A percentile compares a stretch with the other conserved stretches of the same genome.
These are phyloP conservation scores for Collariella sp. DNA, from an alignment of 495 filamentous ascomycete genomes.

Conservation along the genomic window DNA sequence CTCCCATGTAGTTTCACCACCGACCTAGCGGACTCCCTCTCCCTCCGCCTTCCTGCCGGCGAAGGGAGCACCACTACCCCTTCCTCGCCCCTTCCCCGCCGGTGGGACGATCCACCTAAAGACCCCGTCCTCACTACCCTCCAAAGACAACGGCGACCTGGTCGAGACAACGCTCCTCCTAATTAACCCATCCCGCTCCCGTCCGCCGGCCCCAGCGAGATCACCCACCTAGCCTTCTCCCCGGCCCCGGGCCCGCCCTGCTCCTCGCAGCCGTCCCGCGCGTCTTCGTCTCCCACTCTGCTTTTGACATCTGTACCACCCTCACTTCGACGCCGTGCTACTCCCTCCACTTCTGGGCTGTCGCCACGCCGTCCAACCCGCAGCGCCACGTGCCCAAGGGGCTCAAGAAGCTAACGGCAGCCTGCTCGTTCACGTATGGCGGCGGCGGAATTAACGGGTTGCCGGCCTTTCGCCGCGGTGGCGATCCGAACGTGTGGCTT, in stretches of 20 bases:
- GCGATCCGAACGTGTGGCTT: too few species aligned
- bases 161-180: constrained; percentile 17
- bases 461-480: too few species aligned
- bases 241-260: constrained; percentile 10
- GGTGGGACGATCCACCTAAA: constrained; percentile 25
- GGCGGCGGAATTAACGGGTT: too few species aligned
- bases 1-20: background rate
- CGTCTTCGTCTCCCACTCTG: too few species aligned
- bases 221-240: constrained; percentile 11
- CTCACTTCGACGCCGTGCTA: too few species aligned
- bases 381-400: too few species aligned
- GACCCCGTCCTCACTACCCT: constrained; percentile 3
- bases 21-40: constrained; percentile 1
- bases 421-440: too few species aligned
- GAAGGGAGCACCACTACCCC: background rate
- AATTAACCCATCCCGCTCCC: background rate
- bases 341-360: too few species aligned
- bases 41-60: background rate
- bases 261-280: constrained; percentile 10
- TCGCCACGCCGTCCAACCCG: too few species aligned
- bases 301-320: too few species aligned
- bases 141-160: constrained; percentile 2
- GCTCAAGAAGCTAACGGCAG: too few species aligned
- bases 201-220: constrained; percentile 1
- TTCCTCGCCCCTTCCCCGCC: too few species aligned